Evolutionary conservation across 2,329 filamentous ascomycete genomes (phyloP), one percentile per base, ranked within the genome.

Genomic region (Fusarium nelsonii): DNA sequence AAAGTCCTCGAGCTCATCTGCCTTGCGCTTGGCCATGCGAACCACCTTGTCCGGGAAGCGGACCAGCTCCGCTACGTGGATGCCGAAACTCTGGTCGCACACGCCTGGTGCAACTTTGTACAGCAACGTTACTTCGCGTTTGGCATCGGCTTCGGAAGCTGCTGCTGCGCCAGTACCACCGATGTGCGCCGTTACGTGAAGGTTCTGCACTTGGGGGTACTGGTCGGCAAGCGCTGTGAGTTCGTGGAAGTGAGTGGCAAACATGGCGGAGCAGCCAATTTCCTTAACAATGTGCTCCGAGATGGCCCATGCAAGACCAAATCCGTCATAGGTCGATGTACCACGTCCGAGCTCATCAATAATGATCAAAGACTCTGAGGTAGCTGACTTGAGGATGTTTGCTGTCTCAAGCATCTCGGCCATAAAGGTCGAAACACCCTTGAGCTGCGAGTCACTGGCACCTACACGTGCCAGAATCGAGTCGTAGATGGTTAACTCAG

Each of bases 391-490:
- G 76, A 99, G 90, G 70, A 99, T 99, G 78, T 98, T 98, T 71
- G 96, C 94, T 2, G 96, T 99, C 79, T 99, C 96, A 23, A 99
- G 87, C 96, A 99, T 99, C 82, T 99, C 96, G 3, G 96, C 96
- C 97, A 99, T 99, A 80, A 99, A 99, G 0, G 96, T 99, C 5
- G 93, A 97, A 3, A 99, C 96, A 36, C 96, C 96, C 81, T 98
- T 98, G 68, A 99, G 90, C 79, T 98, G 96, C 8, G 93, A 97
- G 81, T 99, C 97, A 73, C 92, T 96, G 8, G 96, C 97, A 41
- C 97, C 96, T 0, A 99, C 96, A 73, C 96, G 92, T 0, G 97
- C 96, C 39, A 99, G 91, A 65, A 99, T 97, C 67, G 93, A 96
- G 82, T 99, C 96, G 78, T 97, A 99, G 61, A 99, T 94, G 16